Evolutionary conservation across 345 rosid genomes (phyloP), one percentile per base, ranked within the genome.

Genomic region (Sapria himalayana): DNA sequence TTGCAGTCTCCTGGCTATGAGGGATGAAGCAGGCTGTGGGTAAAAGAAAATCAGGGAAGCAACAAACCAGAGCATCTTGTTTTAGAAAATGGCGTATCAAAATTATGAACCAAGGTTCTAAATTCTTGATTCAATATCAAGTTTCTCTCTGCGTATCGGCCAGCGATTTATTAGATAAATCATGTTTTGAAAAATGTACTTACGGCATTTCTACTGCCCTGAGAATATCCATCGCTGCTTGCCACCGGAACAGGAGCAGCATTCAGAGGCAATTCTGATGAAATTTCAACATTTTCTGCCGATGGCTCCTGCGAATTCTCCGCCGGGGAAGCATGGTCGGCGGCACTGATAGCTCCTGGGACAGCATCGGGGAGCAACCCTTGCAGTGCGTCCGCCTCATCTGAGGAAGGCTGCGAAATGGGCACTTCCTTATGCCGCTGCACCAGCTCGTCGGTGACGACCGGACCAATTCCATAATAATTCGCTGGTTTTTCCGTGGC

Each of bases 191-290:
- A 13, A 31, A 37, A 31, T 35, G 19, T 38, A 46, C 67, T 32
- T 5, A 77, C 89, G 58, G 65, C 59, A 42, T 51, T 70, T 50
- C 45, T 67, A 3, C 56, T 45, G 52, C 47, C 64, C 49, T 33
- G 57, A 25, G 50, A 45, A 41, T 33, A 39, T 27, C 51, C 62
- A 43, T 31, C 43, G 25, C 37, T 38, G 25, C 15, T 43, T 15
- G 34, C 48, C 16, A 9, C 27, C 15, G 38, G 51, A 33, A 43
- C 38, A 40, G 20, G 54, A 22, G 47, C 50, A 3, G 55, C 23
- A 48, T 45, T 15, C 14, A 54, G 21, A 18, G 41, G 35, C 44
- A 21, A 41, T 27, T 13, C 19, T 13, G 3, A 19, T 17, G 45
- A 15, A 9, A 39, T 37, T 1, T 51, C 25, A 7, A 33, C 15